Conservation (phyloP, 2,329 filamentous ascomycete genomes). For the Diplodia intermedia region DNA sequence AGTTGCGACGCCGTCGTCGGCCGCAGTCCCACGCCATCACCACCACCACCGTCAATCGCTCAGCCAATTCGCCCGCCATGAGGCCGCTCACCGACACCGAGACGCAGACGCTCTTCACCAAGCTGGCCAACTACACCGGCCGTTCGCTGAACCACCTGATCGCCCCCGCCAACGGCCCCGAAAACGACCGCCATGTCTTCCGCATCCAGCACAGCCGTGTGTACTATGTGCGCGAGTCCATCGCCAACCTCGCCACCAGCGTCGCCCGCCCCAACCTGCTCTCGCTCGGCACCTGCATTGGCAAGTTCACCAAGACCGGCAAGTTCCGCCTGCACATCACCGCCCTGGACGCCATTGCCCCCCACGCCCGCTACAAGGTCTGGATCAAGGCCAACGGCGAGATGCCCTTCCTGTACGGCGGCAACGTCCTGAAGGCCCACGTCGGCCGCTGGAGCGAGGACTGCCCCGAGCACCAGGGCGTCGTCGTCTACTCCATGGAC, state of each 20-base stretch:
- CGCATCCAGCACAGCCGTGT: constrained; percentile 78
- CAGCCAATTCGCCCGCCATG: constrained; percentile 59
- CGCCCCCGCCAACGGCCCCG: constrained; percentile 35
- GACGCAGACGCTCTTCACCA: constrained; percentile 83
- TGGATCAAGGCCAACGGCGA: constrained; percentile 97
- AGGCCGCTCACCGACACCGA: constrained; percentile 80
- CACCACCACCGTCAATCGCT: constrained; percentile 15
- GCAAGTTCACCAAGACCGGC: constrained; percentile 79
- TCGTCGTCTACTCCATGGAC: constrained; percentile 89
- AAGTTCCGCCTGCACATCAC: constrained; percentile 97
- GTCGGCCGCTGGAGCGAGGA: constrained; percentile 88
- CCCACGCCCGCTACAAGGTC: constrained; percentile 93
- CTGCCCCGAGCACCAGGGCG: constrained; percentile 89
- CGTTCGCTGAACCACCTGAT: constrained; percentile 81
- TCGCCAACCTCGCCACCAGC: constrained; percentile 90
- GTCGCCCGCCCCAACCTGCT: constrained; percentile 82
- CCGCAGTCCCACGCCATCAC: constrained; percentile 16
- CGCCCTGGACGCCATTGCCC: constrained; percentile 84
- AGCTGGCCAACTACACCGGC: constrained; percentile 93
- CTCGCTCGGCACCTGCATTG: constrained; percentile 86
- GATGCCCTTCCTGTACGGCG: constrained; percentile 96
- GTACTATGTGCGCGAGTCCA: constrained; percentile 88
- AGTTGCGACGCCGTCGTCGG: constrained; percentile 29
- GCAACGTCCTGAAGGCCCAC: constrained; percentile 84
- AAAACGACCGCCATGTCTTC: constrained; percentile 54